A percentile compares a stretch with the other conserved stretches of the same genome.
These are phyloP conservation scores for Orbilia blumenaviensis DNA, from an alignment of 2,329 filamentous ascomycete species.

Conservation along the genomic window DNA sequence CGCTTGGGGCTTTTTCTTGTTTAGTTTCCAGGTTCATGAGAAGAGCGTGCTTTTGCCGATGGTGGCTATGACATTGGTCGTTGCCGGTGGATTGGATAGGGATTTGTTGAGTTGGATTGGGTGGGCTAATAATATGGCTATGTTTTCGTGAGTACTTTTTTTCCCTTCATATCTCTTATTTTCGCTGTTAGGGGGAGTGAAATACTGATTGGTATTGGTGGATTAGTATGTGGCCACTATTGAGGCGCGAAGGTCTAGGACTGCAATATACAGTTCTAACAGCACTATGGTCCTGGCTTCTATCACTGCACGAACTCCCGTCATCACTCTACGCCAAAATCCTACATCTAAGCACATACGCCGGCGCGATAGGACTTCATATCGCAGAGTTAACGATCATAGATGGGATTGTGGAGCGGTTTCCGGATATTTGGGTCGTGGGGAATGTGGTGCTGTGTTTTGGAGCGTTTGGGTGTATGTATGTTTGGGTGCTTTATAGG, in stretches of 20 bases:
- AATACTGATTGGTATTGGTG: slow-evolving; percentile 63
- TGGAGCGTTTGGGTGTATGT: slow-evolving; percentile 84
- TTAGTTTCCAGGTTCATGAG: slow-evolving; percentile 97
- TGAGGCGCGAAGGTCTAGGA: slow-evolving; percentile 82
- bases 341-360: slow-evolving; percentile 79
- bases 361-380: slow-evolving; percentile 83
- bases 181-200: slow-evolving; percentile 59
- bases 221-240: slow-evolving; percentile 86
- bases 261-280: slow-evolving; percentile 87
- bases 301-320: slow-evolving; percentile 73
- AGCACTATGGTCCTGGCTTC: slow-evolving; percentile 87
- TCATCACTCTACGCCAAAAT: slow-evolving; percentile 71
- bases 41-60: slow-evolving; percentile 94
- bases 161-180: not conserved
- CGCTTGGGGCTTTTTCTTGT: slow-evolving; percentile 96
- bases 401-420: slow-evolving; percentile 73
- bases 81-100: slow-evolving; percentile 81
- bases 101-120: slow-evolving; percentile 87
- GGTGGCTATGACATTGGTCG: slow-evolving; percentile 88
- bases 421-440: slow-evolving; percentile 95
- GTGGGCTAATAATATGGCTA: slow-evolving; percentile 75
- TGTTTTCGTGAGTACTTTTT: slow-evolving; percentile 54
- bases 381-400: slow-evolving; percentile 70
- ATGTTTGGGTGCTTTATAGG: slow-evolving; percentile 87
- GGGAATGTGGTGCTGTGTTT: slow-evolving; percentile 87